These are phyloP conservation scores for Neofusicoccum ribis DNA, from an alignment of 2,329 filamentous ascomycete genomes.

Conservation along the genomic window DNA sequence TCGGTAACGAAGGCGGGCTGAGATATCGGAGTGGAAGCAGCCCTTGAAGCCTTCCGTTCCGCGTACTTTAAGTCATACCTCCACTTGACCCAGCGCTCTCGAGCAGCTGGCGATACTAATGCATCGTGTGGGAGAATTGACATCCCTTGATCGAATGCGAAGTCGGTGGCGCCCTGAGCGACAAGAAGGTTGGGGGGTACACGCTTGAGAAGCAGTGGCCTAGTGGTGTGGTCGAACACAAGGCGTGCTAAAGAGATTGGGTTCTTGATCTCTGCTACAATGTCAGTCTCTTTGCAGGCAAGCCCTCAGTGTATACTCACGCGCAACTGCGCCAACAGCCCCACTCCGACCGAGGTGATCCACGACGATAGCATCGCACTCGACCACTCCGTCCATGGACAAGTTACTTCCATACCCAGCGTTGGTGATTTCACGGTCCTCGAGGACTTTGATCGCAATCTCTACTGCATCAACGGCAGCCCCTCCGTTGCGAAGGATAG, in stretches of 20 bases:
- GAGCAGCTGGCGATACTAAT: conserved; percentile 77
- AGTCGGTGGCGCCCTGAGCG: conserved; percentile 81
- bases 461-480: conserved; percentile 87
- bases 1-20: neutral
- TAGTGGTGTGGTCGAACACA: conserved; percentile 75
- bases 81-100: conserved; percentile 80
- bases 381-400: conserved; percentile 83
- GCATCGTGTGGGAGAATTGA: conserved; percentile 70
- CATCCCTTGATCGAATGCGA: conserved; percentile 78
- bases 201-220: conserved; percentile 77
- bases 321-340: conserved; percentile 85
- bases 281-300: conserved; percentile 21
- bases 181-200: conserved; percentile 93
- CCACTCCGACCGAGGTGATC: conserved; percentile 90
- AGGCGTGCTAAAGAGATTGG: conserved; percentile 84
- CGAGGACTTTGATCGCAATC: conserved; percentile 80
- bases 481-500: conserved; percentile 73
- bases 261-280: conserved; percentile 76
- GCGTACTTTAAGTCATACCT: conserved; percentile 65
- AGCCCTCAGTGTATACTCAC: conserved; percentile 58
- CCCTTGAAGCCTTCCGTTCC: conserved; percentile 48
- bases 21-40: conserved; percentile 8
- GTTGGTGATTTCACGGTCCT: conserved; percentile 95
- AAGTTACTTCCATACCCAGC: conserved; percentile 95
- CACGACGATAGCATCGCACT: conserved; percentile 92